Base-by-base conservation (phyloP, 169 alveolate genomes). In the Plasmodium inui region DNA sequence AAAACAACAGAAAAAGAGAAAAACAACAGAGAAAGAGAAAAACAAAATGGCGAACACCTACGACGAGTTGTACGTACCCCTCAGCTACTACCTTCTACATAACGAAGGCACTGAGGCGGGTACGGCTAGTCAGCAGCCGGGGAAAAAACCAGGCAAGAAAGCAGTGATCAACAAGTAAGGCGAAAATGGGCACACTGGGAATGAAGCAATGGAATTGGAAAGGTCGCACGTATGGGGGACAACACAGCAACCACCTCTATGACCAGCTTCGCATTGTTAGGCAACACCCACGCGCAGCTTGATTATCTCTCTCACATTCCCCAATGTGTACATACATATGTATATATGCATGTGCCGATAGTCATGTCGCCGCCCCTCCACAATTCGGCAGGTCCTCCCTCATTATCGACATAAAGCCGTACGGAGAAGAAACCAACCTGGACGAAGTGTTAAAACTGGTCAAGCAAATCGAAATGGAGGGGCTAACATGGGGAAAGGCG, bases 401-500 rank as follows among this genome's bases (percentile, higher is more conserved):
- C 53, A 97, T 97, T 44, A 97, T 97, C 84, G 98, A 97, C 61
- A 95, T 96, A 76, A 97, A 97, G 82, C 98, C 98, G 67, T 96
- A 95, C 50, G 95, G 97, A 30, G 96, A 94, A 50, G 97, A 97
- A 34, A 96, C 97, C 10, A 93, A 97, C 76, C 85, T 97, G 81
- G 98, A 97, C 80, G 96, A 96, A 53, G 97, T 97, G n/a, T 50
- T 93, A 83, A 91, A 95, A 32, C 86, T 93, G 55, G 98, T 97
- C 41, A 96, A 95, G 95, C 83, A 82, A 72, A 93, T 97, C 71
- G 84, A 94, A 76, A 92, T 97, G 80, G 98, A 97, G 28, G 98
- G 98, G 19, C 92, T 97, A 57, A 95, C 97, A 9, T 97, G 98
- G 98, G 98, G 98, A 17, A 97, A 94, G 70, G 97, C 97, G 37